Evolutionary conservation across 306 rosid genomes (phyloP).

Genomic region (Crotalaria pallida): DNA sequence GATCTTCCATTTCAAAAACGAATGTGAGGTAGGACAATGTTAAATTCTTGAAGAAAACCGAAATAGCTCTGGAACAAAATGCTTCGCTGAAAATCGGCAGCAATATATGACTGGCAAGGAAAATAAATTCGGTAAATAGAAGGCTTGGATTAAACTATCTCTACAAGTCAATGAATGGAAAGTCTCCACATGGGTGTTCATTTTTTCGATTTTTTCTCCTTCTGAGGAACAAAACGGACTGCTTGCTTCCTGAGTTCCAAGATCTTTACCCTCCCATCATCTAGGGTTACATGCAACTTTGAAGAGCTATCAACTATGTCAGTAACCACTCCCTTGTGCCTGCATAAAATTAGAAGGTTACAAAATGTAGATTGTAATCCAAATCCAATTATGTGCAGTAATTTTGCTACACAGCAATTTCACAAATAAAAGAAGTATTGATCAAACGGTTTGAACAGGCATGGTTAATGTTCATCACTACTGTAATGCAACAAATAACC

Average conservation of each 20-base stretch:
- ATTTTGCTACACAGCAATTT: not conserved
- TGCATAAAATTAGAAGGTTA: constrained; percentile 20
- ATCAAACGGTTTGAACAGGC: not conserved
- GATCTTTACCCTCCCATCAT: constrained; percentile 47
- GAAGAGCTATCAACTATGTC: constrained; percentile 46
- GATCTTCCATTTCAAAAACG: not conserved
- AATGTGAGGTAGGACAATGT: not conserved
- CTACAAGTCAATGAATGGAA: constrained; percentile 15
- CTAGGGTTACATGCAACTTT: constrained; percentile 48
- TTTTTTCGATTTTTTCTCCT: constrained; percentile 57
- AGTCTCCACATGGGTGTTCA: constrained; percentile 22
- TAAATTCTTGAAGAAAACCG: not conserved
- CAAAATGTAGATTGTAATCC: not conserved
- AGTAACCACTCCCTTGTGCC: constrained; percentile 67
- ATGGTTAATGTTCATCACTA: not conserved
- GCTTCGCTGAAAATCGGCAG: not conserved
- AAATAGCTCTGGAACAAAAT: not conserved
- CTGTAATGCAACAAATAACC: not conserved
- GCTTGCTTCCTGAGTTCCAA: constrained; percentile 72
- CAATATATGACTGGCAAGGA: not conserved
- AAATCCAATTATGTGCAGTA: not conserved
- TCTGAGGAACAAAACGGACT: constrained; percentile 58
- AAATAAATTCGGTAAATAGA: not conserved
- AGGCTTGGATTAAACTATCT: not conserved
- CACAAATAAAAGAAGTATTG: not conserved